Evolutionary conservation across 208 protist species (phyloP).

Genomic region (Willaertia magna): DNA sequence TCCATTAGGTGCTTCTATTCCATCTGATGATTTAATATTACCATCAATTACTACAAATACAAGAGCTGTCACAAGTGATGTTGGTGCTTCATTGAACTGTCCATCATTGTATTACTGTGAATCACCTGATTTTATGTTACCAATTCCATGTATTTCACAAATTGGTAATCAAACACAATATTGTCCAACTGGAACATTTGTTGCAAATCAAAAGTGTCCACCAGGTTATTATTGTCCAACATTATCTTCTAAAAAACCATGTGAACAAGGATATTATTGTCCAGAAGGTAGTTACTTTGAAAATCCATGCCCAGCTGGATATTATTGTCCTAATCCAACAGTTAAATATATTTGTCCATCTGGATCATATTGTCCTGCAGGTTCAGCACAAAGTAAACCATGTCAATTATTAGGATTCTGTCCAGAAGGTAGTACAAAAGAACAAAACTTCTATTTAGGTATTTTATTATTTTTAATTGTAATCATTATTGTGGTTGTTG

Average conservation of each 20-base stretch:
- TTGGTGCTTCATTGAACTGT: no score
- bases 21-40: no score
- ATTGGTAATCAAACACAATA: neutral
- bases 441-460: neutral
- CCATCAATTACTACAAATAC: neutral
- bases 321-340: slow-evolving; percentile 6
- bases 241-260: neutral
- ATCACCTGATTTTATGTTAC: neutral
- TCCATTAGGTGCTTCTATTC: neutral
- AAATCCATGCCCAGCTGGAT: neutral
- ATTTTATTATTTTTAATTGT: neutral
- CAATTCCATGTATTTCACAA: neutral
- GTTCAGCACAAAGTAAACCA: no score
- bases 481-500: neutral
- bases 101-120: neutral
- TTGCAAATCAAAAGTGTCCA: neutral
- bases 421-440: neutral
- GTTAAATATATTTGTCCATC: neutral
- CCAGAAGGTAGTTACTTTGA: neutral
- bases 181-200: neutral
- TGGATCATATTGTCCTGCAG: slow-evolving; percentile 18
- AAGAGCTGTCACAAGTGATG: no score
- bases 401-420: neutral
- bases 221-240: neutral
- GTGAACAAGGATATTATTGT: neutral